phyloP scores from a whole-genome alignment of 1,139 yeast genomes.

The Suhomyces coccinellae region DNA sequence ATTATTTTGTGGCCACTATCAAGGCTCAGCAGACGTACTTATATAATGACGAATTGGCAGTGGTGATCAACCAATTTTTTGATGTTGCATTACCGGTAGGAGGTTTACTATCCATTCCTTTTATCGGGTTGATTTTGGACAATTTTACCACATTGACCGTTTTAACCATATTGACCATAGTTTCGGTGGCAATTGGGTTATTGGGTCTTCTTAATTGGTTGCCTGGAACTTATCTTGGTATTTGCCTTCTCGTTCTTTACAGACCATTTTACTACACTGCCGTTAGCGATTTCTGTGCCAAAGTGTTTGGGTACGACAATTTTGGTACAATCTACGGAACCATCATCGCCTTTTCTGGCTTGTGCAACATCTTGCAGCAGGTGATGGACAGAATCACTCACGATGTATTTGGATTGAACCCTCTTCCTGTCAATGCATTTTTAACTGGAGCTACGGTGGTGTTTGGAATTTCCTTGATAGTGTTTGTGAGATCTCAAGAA shows the following conservation, averaged over 20 bases:
- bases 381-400: slow-evolving; percentile 71
- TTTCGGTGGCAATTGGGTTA: slow-evolving; percentile 64
- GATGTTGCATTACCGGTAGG: slow-evolving; percentile 87
- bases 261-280: slow-evolving; percentile 93
- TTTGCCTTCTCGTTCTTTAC: slow-evolving; percentile 71
- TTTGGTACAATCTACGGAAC: slow-evolving; percentile 93
- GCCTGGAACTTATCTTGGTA: slow-evolving; percentile 60
- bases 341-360: slow-evolving; percentile 76
- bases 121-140: slow-evolving; percentile 81
- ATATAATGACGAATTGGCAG: slow-evolving; percentile 55
- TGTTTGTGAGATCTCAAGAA: slow-evolving; percentile 57
- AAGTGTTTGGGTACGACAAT: slow-evolving; percentile 88
- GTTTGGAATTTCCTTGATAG: slow-evolving; percentile 54
- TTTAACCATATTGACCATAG: slow-evolving; percentile 49
- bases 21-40: slow-evolving; percentile 75
- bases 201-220: slow-evolving; percentile 60
- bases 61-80: slow-evolving; percentile 66
- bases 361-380: slow-evolving; percentile 72
- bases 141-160: slow-evolving; percentile 64
- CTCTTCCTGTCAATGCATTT: slow-evolving; percentile 67
- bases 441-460: slow-evolving; percentile 55
- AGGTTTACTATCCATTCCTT: slow-evolving; percentile 80
- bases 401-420: slow-evolving; percentile 64
- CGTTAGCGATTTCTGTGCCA: slow-evolving; percentile 86
- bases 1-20: slow-evolving; percentile 88